These are phyloP conservation scores for Melocanna baccifera DNA, from an alignment of 176 grass and related monocot species.

Conservation along the genomic window DNA sequence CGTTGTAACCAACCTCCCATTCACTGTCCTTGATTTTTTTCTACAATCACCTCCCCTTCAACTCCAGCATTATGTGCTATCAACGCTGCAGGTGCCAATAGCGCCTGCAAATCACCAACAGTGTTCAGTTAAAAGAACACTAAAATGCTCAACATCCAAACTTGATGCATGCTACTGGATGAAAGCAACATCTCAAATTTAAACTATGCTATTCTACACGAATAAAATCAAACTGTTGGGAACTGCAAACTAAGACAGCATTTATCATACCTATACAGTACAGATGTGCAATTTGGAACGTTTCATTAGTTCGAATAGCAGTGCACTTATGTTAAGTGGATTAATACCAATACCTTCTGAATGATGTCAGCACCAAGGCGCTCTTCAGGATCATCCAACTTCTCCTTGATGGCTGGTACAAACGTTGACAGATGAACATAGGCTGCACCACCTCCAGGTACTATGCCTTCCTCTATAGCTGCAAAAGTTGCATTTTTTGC, in stretches of 20 bases:
- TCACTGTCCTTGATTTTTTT: slow-evolving; percentile 74
- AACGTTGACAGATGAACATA: slow-evolving; percentile 78
- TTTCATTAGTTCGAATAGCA: background rate
- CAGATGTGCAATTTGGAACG: background rate
- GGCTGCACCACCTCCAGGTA: slow-evolving; percentile 85
- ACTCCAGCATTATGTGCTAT: slow-evolving; percentile 89
- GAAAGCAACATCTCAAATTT: background rate
- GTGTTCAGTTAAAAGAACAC: background rate
- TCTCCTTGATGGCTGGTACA: slow-evolving; percentile 79
- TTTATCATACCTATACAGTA: background rate
- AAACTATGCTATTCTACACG: background rate
- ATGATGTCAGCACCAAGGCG: slow-evolving; percentile 89
- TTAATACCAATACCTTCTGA: slow-evolving; percentile 81
- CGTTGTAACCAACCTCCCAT: slow-evolving; percentile 89
- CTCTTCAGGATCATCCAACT: slow-evolving; percentile 76
- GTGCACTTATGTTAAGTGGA: background rate
- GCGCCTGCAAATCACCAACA: slow-evolving; percentile 38
- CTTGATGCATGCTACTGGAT: background rate
- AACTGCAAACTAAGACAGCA: background rate
- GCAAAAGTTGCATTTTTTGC: slow-evolving; percentile 95
- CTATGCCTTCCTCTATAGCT: slow-evolving; percentile 91
- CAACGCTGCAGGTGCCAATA: slow-evolving; percentile 65
- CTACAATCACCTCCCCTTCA: slow-evolving; percentile 82
- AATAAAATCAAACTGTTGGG: background rate
- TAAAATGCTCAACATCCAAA: background rate